Percentiles rank a stretch among this genome's conserved stretches.
These are phyloP conservation scores for Cryptococcus sp. DNA, from an alignment of 1,284 basidiomycete species.

Conservation along the genomic window DNA sequence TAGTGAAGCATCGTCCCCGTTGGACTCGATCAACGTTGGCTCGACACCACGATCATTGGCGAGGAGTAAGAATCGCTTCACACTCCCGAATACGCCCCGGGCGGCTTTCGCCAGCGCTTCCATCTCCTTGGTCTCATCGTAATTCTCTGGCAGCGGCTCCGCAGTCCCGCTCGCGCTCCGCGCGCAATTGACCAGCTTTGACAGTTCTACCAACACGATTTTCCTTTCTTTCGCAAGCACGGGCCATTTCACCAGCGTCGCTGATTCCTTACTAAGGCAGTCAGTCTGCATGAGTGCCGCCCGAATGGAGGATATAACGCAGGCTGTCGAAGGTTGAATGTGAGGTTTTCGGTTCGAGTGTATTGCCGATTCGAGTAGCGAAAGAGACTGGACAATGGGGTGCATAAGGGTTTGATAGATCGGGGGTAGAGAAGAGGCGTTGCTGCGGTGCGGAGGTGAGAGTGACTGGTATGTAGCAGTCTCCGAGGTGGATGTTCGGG, in stretches of 20 bases:
- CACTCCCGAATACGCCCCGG: slow-evolving; percentile 52
- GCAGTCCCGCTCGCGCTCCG: slow-evolving; percentile 65
- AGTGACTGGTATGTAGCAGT: slow-evolving; percentile 14
- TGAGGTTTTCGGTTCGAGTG: slow-evolving; percentile 63
- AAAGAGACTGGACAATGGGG: slow-evolving; percentile 74
- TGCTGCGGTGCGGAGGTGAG: slow-evolving; percentile 10
- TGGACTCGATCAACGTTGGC: slow-evolving; percentile 19
- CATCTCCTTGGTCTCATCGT: slow-evolving; percentile 37
- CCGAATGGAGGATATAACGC: slow-evolving; percentile 93
- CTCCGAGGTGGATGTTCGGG: slow-evolving; percentile 19
- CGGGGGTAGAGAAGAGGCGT: slow-evolving; percentile 16
- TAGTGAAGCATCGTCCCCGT: slow-evolving; percentile 55
- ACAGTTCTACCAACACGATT: slow-evolving; percentile 77
- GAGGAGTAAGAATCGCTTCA: slow-evolving; percentile 60
- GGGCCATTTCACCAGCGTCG: slow-evolving; percentile 67
- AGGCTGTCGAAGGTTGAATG: slow-evolving; percentile 60
- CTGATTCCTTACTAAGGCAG: slow-evolving; percentile 81
- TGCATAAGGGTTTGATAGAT: slow-evolving; percentile 51
- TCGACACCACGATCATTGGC: slow-evolving; percentile 78
- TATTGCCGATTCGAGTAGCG: slow-evolving; percentile 81
- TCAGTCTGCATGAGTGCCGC: slow-evolving; percentile 80
- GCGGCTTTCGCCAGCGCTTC: slow-evolving; percentile 55
- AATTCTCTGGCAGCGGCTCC: slow-evolving; percentile 32
- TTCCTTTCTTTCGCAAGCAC: slow-evolving; percentile 75
- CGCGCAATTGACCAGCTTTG: slow-evolving; percentile 79